These are phyloP conservation scores for Erythrobasidium hasegawianum DNA, from an alignment of 1,284 basidiomycete genomes.

Conservation along the genomic window DNA sequence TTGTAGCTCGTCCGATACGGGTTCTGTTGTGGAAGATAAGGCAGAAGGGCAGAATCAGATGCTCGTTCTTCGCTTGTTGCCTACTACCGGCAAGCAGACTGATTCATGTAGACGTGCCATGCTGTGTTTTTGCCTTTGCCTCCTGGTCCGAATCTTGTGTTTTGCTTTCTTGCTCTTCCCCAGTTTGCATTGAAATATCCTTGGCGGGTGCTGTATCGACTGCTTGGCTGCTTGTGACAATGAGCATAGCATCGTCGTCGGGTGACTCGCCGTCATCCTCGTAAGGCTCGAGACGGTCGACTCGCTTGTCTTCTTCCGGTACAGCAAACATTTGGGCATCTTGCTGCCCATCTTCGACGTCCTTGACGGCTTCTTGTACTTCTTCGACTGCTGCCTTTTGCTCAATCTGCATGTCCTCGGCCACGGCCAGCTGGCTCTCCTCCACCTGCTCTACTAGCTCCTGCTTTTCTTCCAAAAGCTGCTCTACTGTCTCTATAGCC, in stretches of 20 bases:
- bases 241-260: constrained; percentile 3
- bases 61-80: too few relatives aligned
- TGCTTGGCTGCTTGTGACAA: background rate
- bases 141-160: too few relatives aligned
- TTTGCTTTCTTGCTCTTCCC: too few relatives aligned
- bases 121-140: too few relatives aligned
- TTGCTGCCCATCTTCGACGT: background rate
- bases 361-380: background rate
- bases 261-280: background rate
- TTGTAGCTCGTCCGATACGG: too few relatives aligned
- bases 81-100: too few relatives aligned
- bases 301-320: too few relatives aligned
- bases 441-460: background rate
- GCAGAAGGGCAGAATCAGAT: too few relatives aligned
- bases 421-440: background rate
- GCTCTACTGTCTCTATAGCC: background rate
- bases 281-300: background rate
- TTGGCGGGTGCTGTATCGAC: too few relatives aligned
- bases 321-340: background rate
- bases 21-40: too few relatives aligned
- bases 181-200: too few relatives aligned
- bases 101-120: too few relatives aligned
- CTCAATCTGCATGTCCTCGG: background rate
- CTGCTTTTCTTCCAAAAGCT: constrained; percentile 1
- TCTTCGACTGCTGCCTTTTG: background rate